phyloP scores from a whole-genome alignment of 176 grass and related monocot species.

The Alloteropsis semialata region DNA sequence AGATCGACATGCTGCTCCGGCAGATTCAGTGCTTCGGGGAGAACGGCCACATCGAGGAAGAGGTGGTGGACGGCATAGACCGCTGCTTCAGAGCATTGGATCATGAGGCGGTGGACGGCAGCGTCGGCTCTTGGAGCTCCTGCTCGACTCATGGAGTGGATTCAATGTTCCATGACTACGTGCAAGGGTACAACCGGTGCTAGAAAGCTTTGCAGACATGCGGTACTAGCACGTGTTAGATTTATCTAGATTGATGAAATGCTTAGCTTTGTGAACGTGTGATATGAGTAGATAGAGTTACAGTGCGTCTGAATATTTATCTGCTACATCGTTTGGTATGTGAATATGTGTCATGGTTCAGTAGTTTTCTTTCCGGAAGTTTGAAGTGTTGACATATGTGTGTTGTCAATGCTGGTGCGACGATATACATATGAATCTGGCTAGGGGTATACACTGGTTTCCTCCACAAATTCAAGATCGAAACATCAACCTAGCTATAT shows the following conservation, averaged over 20 bases:
- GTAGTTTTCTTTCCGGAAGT: conserved; percentile 15
- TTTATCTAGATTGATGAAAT: conserved; percentile 8
- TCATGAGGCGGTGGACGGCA: neutral
- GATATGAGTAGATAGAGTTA: neutral
- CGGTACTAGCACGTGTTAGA: neutral
- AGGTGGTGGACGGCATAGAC: neutral
- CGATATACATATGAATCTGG: neutral
- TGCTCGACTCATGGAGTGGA: conserved; percentile 42
- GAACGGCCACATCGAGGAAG: neutral
- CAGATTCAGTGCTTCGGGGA: conserved; percentile 40
- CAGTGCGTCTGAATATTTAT: conserved; percentile 2
- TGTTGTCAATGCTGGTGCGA: neutral
- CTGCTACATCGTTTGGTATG: neutral
- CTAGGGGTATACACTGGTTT: too few relatives aligned
- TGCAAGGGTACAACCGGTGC: conserved; percentile 25
- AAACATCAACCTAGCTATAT: too few relatives aligned
- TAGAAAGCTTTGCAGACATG: neutral
- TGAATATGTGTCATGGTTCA: neutral
- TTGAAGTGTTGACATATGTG: neutral
- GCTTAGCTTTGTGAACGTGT: neutral
- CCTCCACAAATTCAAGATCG: too few relatives aligned
- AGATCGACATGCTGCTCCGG: conserved; percentile 56
- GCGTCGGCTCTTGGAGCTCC: conserved; percentile 40
- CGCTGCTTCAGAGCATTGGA: neutral
- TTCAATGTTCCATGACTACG: conserved; percentile 41